Evolutionary conservation across 352 stramenopile genomes (phyloP).

Genomic region (Elongisporangium prolatum): DNA sequence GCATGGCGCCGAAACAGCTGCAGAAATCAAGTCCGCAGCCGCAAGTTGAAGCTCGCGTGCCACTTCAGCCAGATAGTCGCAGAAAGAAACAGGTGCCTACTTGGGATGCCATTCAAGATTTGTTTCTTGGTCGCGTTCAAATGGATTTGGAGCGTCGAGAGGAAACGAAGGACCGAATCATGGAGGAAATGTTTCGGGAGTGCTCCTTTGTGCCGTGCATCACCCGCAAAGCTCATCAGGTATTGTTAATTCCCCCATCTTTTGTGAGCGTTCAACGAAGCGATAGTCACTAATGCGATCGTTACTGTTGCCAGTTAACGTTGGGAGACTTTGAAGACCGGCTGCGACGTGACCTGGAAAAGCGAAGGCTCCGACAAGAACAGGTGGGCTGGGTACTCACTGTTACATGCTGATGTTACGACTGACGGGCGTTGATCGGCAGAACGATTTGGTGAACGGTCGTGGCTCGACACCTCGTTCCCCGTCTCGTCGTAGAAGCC

Average conservation of each 20-base stretch:
- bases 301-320: conserved; percentile 15
- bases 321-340: conserved; percentile 58
- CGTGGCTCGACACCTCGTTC: not conserved
- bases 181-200: conserved; percentile 42
- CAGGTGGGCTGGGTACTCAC: conserved; percentile 22
- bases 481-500: not conserved
- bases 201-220: conserved; percentile 58
- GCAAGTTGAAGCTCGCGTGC: not conserved
- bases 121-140: conserved; percentile 63
- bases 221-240: conserved; percentile 30
- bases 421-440: not conserved
- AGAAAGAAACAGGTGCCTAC: conserved; percentile 5
- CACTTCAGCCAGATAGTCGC: conserved; percentile 2
- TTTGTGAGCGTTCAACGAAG: not conserved
- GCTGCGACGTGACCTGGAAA: conserved; percentile 46
- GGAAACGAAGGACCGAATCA: conserved; percentile 38
- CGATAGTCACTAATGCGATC: not conserved
- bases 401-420: not conserved
- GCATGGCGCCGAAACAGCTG: conserved; percentile 38
- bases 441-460: not conserved
- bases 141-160: conserved; percentile 52
- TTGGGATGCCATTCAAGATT: conserved; percentile 51
- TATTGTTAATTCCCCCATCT: conserved; percentile 3
- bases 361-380: conserved; percentile 28
- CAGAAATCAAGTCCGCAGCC: not conserved